These are phyloP conservation scores for Eucalyptus pauciflora DNA, from an alignment of 345 rosid genomes.

Conservation along the genomic window DNA sequence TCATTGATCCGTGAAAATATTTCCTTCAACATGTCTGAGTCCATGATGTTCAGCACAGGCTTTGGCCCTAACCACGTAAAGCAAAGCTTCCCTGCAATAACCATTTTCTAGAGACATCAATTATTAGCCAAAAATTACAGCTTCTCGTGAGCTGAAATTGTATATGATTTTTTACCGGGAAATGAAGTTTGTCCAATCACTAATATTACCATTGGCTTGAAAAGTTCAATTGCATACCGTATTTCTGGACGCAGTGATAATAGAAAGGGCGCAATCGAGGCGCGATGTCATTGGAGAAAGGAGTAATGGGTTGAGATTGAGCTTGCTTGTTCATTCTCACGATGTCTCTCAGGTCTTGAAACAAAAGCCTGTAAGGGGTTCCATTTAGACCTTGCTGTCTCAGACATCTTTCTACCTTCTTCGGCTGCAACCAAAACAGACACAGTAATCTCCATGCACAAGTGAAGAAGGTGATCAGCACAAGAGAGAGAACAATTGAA, in stretches of 20 bases:
- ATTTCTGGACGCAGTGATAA: background rate
- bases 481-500: background rate
- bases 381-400: background rate
- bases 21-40: no score
- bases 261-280: background rate
- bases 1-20: no score
- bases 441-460: background rate
- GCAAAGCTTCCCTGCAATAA: no score
- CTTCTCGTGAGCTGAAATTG: background rate
- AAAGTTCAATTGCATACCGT: background rate
- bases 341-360: background rate
- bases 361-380: background rate
- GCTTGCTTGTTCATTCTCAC: background rate
- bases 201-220: background rate
- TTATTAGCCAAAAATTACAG: background rate
- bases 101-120: background rate
- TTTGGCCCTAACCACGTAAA: no score
- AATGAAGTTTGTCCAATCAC: background rate
- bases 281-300: background rate
- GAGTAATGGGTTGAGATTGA: background rate
- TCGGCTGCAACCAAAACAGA: background rate
- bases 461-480: background rate
- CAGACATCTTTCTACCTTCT: background rate
- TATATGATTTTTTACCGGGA: background rate
- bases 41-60: no score